Base-by-base conservation (phyloP, 2,329 filamentous ascomycete species). In the Colletotrichum zoysiae region DNA sequence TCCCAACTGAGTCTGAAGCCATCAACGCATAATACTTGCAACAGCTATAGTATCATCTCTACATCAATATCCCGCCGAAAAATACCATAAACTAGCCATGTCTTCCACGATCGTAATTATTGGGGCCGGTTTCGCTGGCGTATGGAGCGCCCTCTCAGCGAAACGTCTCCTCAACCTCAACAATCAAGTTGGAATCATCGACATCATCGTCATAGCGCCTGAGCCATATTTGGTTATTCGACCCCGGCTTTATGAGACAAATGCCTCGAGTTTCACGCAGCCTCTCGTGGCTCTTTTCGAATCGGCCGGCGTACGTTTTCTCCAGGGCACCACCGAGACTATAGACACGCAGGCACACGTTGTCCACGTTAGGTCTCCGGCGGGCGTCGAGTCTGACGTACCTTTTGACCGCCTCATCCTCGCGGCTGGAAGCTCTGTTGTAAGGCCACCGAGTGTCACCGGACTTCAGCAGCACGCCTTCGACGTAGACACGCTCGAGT, bases 141-240 rank as follows among this genome's bases (percentile, higher is more conserved):
- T 82, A 2, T 81, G 79, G 79, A 82, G 80, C 46, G 81, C 81
- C 8, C 75, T 83, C 1, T 74, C 79, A 7, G 81, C 81, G 33
- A 76, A 76, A 58, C 77, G 80, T 2, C 77, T 82, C 16, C 75
- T 80, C 16, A 74, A 75, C 11, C 71, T 79, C 20, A 67, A 62
- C 6, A 55, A 66, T n/a, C 74, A 75, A 33, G 64, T 67, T 9
- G 18, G 71, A 5, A 68, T 75, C 14, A 71, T 81, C 40, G 74
- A 80, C 30, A 75, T 83, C 35, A 42, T 75, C 6, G 75, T 82
- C 60, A 75, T 83, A 30, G 75, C 81, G 3, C 81, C 81, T 0
- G 74, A 80, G 59, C 77, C 78, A 0, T 65, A 50, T 6, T 66
- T 83, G n/a, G 78, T 79, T 8, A 73, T 81, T 1, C 79, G 78